Evolutionary conservation across 1,284 basidiomycete genomes (phyloP).

Genomic region (Coriolopsis trogii): DNA sequence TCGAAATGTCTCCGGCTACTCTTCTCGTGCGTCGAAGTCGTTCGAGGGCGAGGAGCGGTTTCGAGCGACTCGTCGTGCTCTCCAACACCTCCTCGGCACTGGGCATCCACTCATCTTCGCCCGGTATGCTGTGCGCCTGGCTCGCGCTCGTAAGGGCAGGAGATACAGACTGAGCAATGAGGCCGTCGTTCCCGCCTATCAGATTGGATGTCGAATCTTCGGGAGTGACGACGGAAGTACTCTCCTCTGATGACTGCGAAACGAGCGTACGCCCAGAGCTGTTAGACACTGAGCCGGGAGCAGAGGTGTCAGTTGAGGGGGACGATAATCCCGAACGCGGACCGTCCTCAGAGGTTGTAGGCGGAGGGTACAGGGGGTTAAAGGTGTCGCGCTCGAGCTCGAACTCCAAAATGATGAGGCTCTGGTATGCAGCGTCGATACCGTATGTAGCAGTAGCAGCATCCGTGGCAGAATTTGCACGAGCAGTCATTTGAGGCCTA

Average conservation of each 20-base stretch:
- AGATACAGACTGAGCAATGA: conserved; percentile 1
- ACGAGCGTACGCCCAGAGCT: conserved; percentile 38
- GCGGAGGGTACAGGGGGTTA: conserved; percentile 73
- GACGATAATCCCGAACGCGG: conserved; percentile 33
- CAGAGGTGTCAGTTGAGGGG: conserved; percentile 30
- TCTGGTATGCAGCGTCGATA: conserved; percentile 23
- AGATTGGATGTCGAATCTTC: conserved; percentile 21
- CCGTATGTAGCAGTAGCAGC: background rate
- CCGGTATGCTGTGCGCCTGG: conserved; percentile 23
- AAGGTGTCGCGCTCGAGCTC: conserved; percentile 76
- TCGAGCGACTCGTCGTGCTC: conserved; percentile 75
- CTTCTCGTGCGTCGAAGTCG: conserved; percentile 58
- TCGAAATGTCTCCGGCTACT: conserved; percentile 11
- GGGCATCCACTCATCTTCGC: conserved; percentile 50
- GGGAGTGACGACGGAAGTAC: conserved; percentile 18
- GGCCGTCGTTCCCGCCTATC: conserved; percentile 3
- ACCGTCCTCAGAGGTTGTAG: conserved; percentile 12
- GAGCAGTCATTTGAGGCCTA: conserved; percentile 44
- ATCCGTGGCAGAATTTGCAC: conserved; percentile 19
- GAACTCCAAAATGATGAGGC: conserved; percentile 77
- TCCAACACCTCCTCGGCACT: conserved; percentile 68
- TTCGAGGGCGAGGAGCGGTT: conserved; percentile 76
- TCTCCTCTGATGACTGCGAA: conserved; percentile 26
- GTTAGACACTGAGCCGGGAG: conserved; percentile 27
- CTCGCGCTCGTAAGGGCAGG: conserved; percentile 8